These are phyloP conservation scores for Amanita thiersii DNA, from an alignment of 768 basidiomycete genomes.

Conservation along the genomic window DNA sequence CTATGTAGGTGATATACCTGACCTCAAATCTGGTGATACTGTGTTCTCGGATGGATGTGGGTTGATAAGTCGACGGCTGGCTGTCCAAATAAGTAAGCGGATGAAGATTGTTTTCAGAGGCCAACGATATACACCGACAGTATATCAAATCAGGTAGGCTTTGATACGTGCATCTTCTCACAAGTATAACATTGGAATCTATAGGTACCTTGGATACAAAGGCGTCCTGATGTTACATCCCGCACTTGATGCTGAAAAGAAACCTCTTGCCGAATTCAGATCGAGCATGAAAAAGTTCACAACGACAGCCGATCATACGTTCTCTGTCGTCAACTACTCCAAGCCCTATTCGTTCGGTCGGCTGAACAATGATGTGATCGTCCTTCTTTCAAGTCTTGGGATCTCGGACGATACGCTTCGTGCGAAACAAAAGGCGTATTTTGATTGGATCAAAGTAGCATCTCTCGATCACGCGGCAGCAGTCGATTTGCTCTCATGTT, in stretches of 20 bases:
- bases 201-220: constrained; percentile 66
- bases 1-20: constrained; percentile 45
- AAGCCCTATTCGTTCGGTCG: constrained; percentile 57
- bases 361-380: constrained; percentile 64
- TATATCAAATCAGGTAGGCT: constrained; percentile 59
- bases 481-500: constrained; percentile 46
- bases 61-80: constrained; percentile 45
- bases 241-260: constrained; percentile 38
- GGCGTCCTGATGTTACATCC: constrained; percentile 65
- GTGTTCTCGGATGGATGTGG: constrained; percentile 66
- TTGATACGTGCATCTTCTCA: too few relatives aligned
- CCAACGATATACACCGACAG: constrained; percentile 48
- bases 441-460: constrained; percentile 48
- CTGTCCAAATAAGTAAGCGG: constrained; percentile 40
- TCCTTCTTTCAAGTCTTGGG: constrained; percentile 57
- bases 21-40: constrained; percentile 49
- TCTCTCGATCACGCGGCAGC: constrained; percentile 39
- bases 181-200: too few relatives aligned
- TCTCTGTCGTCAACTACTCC: constrained; percentile 61
- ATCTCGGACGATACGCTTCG: constrained; percentile 45
- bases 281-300: constrained; percentile 68
- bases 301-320: constrained; percentile 45
- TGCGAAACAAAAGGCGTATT: constrained; percentile 49
- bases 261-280: constrained; percentile 47
- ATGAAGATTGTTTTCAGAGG: constrained; percentile 51